Evolutionary conservation across 306 rosid genomes (phyloP).

Genomic region (Purshia tridentata): DNA sequence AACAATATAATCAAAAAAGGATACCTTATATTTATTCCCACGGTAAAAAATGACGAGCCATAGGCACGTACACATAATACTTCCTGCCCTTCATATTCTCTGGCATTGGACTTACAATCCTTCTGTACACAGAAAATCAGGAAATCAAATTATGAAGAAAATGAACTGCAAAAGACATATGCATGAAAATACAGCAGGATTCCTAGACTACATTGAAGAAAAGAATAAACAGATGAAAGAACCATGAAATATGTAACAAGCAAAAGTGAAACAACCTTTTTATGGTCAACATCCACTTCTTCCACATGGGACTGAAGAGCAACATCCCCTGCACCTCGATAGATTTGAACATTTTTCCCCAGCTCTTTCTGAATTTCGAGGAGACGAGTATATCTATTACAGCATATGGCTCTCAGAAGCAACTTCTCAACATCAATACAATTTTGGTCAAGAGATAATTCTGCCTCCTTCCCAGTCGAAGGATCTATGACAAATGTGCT

Average conservation of each 20-base stretch:
- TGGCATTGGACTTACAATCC: conserved; percentile 43
- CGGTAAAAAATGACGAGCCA: conserved; percentile 80
- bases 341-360: conserved; percentile 67
- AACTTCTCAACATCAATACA: conserved; percentile 94
- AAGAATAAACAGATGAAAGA: neutral
- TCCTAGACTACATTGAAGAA: neutral
- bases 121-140: conserved; percentile 46
- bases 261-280: conserved; percentile 48
- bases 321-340: conserved; percentile 65
- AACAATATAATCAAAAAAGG: conserved; percentile 9
- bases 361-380: conserved; percentile 91
- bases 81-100: conserved; percentile 75
- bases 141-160: conserved; percentile 27
- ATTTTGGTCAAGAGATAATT: conserved; percentile 74
- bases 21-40: conserved; percentile 91
- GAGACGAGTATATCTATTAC: conserved; percentile 86
- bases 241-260: conserved; percentile 1
- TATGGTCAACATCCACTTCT: conserved; percentile 55
- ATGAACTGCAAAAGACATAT: conserved; percentile 6
- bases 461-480: conserved; percentile 80
- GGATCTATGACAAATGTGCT: conserved; percentile 92
- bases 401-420: conserved; percentile 82
- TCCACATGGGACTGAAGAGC: conserved; percentile 61
- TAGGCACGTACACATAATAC: conserved; percentile 82
- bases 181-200: neutral